Base-by-base conservation (phyloP, 2,329 filamentous ascomycete species). In the Pestalotiopsis sp. region DNA sequence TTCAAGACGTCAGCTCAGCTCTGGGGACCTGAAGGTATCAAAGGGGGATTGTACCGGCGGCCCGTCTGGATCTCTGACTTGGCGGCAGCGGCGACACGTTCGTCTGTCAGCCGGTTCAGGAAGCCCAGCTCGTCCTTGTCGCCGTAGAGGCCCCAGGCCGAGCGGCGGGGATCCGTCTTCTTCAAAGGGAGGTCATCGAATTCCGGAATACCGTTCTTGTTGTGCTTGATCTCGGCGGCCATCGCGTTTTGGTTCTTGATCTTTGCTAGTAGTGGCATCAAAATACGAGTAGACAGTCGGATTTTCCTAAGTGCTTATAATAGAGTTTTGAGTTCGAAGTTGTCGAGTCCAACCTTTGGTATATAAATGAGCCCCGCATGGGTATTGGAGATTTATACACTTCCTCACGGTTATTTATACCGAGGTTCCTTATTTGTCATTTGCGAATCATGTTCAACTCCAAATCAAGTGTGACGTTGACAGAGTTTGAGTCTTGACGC, bases 101-200 rank as follows among this genome's bases (percentile, higher is more conserved):
- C 80, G 65, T 88, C 82, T 0, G 87, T 90, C 14, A 91, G 82
- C 36, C 88, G 83, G 75, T 91, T 91, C 23, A 91, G 76, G 27
- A 86, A 87, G 11, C 89, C 90, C 2, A 91, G 81, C 77, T 89
- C 80, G 75, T 90, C 89, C 66, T 84, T 75, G 63, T 83, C 78
- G 63, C 88, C 88, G 75, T 88, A 90, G 4, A 88, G 80, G 5
- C 80, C 81, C 83, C 83, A 85, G 17, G 84, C 83, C 49, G 76
- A 79, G 69, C 71, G 75, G 39, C 79, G 80, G n/a, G 86, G 86
- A 65, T 85, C 83, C 17, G 74, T 79, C 70, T 83, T 79, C 65
- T 83, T 78, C 27, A 87, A 73, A 0, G 86, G 85, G 0, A 87
- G 81, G 36, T 80, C 80, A 14, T 83, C 80, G 75, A 85, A 87